These are phyloP conservation scores for Backusella tuberculispora DNA, from an alignment of 192 early-diverging fungal species.

Conservation along the genomic window DNA sequence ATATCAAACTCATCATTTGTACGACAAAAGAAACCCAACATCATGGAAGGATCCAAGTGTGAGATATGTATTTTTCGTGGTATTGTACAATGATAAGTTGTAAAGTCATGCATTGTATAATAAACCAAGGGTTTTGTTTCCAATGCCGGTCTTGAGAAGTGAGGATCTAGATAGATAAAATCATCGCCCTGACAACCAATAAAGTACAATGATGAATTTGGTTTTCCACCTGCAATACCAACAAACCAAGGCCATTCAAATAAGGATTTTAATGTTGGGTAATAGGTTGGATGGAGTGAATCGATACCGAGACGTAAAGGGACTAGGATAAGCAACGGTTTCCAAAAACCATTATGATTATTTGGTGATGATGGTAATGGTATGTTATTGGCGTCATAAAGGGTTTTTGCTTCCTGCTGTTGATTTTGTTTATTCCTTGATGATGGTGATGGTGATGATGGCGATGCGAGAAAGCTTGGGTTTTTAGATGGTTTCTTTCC, in stretches of 20 bases:
- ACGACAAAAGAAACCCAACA: constrained; percentile 86
- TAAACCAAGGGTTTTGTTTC: constrained; percentile 48
- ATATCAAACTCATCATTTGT: constrained; percentile 63
- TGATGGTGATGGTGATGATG: constrained; percentile 6
- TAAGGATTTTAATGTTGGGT: constrained; percentile 71
- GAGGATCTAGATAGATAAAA: constrained; percentile 94
- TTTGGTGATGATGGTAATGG: background rate
- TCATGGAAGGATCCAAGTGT: constrained; percentile 91
- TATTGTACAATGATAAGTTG: constrained; percentile 81
- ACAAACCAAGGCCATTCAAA: constrained; percentile 78
- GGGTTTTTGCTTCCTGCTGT: constrained; percentile 27
- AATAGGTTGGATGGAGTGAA: constrained; percentile 85
- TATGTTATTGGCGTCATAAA: constrained; percentile 28
- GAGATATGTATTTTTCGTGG: constrained; percentile 75
- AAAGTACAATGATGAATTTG: constrained; percentile 95
- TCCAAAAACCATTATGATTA: constrained; percentile 40
- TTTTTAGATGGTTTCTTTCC: constrained; percentile 33
- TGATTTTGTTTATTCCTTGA: constrained; percentile 26
- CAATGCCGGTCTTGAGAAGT: constrained; percentile 75
- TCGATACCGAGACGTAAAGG: constrained; percentile 93
- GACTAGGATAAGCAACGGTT: constrained; percentile 82
- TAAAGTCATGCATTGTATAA: constrained; percentile 63
- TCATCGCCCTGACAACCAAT: constrained; percentile 82
- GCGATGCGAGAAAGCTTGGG: constrained; percentile 29
- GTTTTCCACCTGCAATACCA: constrained; percentile 94